These are phyloP conservation scores for Mucor lusitanicus DNA, from an alignment of 371 early-diverging fungal genomes.

Conservation along the genomic window DNA sequence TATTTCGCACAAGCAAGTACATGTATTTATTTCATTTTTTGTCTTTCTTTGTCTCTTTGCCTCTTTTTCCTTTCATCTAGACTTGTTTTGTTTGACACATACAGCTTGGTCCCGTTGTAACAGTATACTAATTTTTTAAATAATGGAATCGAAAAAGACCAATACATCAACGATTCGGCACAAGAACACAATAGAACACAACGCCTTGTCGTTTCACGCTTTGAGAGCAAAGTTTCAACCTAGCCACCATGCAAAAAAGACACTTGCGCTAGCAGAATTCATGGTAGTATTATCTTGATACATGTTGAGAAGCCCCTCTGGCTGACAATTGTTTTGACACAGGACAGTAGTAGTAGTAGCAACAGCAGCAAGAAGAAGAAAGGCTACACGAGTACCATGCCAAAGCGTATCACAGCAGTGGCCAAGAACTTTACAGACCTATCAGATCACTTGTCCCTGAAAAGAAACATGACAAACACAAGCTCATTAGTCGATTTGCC, in stretches of 20 bases:
- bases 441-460: slow-evolving; percentile 12
- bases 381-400: not conserved
- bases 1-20: not conserved
- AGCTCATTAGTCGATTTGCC: not conserved
- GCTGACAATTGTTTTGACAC: not conserved
- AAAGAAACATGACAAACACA: not conserved
- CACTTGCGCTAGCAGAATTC: not conserved
- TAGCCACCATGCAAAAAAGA: not conserved
- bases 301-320: not conserved
- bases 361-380: not conserved
- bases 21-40: not conserved
- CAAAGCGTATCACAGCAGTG: slow-evolving; percentile 3
- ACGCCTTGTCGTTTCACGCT: slow-evolving; percentile 14
- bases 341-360: not conserved
- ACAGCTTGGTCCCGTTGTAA: not conserved
- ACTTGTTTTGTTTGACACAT: not conserved
- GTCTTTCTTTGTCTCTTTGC: not conserved
- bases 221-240: slow-evolving; percentile 14
- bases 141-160: not conserved
- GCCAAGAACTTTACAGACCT: slow-evolving; percentile 14
- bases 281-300: not conserved
- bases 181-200: not conserved
- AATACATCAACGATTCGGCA: not conserved
- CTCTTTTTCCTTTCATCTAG: not conserved
- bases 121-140: not conserved